A percentile compares a stretch with the other conserved stretches of the same genome.
Conservation (phyloP, 768 basidiomycete genomes). For the Tricholoma terreum region DNA sequence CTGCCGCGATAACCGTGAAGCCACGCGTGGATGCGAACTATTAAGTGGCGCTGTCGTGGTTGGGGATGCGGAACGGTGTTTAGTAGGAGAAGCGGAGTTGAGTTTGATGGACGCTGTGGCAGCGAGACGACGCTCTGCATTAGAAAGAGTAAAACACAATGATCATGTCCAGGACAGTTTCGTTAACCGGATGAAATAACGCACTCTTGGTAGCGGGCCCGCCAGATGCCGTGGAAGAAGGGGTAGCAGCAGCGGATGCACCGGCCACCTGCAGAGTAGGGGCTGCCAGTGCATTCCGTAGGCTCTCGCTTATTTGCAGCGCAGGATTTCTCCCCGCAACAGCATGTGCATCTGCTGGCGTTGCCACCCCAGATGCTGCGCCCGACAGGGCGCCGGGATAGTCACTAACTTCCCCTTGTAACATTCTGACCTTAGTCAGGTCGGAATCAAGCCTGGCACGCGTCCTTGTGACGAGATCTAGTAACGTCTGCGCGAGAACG, state of each 20-base stretch:
- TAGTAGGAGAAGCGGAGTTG: slow-evolving; percentile 33
- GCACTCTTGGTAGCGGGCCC: slow-evolving; percentile 41
- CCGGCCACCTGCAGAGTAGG: slow-evolving; percentile 25
- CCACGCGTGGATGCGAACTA: slow-evolving; percentile 33
- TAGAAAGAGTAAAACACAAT: neutral
- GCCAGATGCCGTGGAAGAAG: slow-evolving; percentile 15
- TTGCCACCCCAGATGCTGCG: slow-evolving; percentile 7
- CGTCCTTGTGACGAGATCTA: slow-evolving; percentile 46
- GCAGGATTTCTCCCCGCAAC: slow-evolving; percentile 24
- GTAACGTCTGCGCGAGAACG: slow-evolving; percentile 42
- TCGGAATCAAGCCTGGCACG: slow-evolving; percentile 50
- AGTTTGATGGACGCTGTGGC: slow-evolving; percentile 42
- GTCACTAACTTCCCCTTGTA: slow-evolving; percentile 46
- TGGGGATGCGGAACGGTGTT: slow-evolving; percentile 45
- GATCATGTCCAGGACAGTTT: neutral
- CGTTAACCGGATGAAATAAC: slow-evolving; percentile 8
- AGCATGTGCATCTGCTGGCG: neutral
- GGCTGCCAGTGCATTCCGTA: slow-evolving; percentile 38
- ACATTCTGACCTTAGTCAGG: slow-evolving; percentile 41
- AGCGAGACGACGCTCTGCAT: slow-evolving; percentile 39
- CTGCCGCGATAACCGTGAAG: slow-evolving; percentile 47
- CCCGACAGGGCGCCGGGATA: slow-evolving; percentile 18
- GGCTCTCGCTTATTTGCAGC: slow-evolving; percentile 40
- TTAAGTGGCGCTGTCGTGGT: slow-evolving; percentile 29
- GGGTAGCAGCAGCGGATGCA: slow-evolving; percentile 16